phyloP scores from a whole-genome alignment of 2,329 filamentous ascomycete genomes.

The Lachnellula arida region DNA sequence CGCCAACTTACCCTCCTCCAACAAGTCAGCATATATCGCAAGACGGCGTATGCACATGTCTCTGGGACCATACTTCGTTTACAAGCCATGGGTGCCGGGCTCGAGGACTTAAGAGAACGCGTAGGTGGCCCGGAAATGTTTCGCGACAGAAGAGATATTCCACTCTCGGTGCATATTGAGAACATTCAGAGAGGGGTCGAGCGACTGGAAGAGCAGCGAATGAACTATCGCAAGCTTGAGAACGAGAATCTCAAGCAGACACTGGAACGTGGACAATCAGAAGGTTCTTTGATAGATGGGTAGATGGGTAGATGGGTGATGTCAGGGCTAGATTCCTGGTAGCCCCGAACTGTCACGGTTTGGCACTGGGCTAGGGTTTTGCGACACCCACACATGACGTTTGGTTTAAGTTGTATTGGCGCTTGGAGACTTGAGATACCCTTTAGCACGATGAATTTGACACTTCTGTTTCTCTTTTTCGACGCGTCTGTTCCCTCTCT shows the following conservation, averaged over 20 bases:
- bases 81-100: conserved; percentile 63
- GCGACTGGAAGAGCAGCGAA: conserved; percentile 60
- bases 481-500: too few species aligned
- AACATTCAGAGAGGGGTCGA: conserved; percentile 70
- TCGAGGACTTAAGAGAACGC: conserved; percentile 67
- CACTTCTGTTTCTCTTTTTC: too few species aligned
- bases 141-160: conserved; percentile 48
- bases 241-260: conserved; percentile 52
- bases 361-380: background rate
- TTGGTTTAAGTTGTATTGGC: background rate
- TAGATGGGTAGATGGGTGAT: conserved; percentile 1
- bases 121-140: conserved; percentile 62
- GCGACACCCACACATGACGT: background rate
- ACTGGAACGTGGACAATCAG: conserved; percentile 42
- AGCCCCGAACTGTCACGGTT: background rate
- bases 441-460: too few species aligned
- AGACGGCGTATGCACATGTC: conserved; percentile 64
- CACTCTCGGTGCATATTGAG: conserved; percentile 69
- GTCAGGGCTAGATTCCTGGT: background rate
- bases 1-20: conserved; percentile 59
- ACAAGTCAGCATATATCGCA: conserved; percentile 62
- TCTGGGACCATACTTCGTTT: conserved; percentile 65
- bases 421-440: background rate
- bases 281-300: conserved; percentile 29
- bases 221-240: conserved; percentile 54